A percentile compares a stretch with the other conserved stretches of the same genome.
phyloP scores from a whole-genome alignment of 176 grass and related monocot genomes.

The Carex kokanica region DNA sequence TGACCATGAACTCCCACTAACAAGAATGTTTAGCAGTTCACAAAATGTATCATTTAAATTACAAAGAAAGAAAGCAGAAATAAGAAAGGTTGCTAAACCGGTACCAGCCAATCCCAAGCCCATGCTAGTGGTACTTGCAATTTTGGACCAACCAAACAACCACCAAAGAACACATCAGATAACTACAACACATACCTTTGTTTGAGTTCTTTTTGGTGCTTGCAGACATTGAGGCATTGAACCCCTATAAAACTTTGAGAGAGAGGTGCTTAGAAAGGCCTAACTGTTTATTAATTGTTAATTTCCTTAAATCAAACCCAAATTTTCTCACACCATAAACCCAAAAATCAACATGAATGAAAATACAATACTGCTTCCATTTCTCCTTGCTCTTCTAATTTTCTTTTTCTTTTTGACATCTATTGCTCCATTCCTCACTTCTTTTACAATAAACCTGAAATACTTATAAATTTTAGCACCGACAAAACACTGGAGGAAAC shows the following conservation, averaged over 20 bases:
- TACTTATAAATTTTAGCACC: background rate
- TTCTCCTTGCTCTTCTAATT: background rate
- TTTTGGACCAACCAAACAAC: too few species aligned
- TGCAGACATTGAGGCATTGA: too few species aligned
- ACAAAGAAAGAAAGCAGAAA: background rate
- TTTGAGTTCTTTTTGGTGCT: too few species aligned
- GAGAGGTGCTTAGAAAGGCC: too few species aligned
- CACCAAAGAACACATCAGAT: too few species aligned
- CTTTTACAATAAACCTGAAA: background rate
- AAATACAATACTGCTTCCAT: background rate
- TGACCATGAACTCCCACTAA: background rate
- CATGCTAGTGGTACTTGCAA: too few species aligned
- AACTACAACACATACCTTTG: too few species aligned
- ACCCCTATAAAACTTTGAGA: too few species aligned
- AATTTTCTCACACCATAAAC: background rate
- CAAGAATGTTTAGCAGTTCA: background rate
- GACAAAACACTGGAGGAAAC: background rate
- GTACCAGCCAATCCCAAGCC: background rate
- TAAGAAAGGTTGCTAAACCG: background rate
- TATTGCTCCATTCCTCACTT: background rate
- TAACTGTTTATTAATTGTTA: too few species aligned
- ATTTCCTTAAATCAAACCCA: background rate
- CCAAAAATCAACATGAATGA: background rate
- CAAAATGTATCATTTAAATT: background rate
- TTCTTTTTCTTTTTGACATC: background rate